phyloP scores from a whole-genome alignment of 2,329 filamentous ascomycete species.

The Penicillium psychrosexuale region DNA sequence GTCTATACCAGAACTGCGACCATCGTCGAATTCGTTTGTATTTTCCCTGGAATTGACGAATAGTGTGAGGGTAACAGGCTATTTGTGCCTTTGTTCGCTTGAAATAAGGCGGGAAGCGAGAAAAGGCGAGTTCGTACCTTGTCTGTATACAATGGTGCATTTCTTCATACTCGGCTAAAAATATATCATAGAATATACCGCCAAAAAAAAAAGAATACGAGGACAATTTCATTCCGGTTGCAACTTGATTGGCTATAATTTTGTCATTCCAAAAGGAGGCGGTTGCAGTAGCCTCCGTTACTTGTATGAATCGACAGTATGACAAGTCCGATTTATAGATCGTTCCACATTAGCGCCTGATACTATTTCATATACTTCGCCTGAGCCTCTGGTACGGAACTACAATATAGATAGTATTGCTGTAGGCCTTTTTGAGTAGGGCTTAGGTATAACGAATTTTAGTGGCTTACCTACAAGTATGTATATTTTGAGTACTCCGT shows the following conservation, averaged over 20 bases:
- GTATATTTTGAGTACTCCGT: background rate
- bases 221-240: background rate
- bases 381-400: background rate
- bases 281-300: background rate
- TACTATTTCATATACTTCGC: background rate
- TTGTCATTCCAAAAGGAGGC: background rate
- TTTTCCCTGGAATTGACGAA: background rate
- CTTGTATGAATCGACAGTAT: background rate
- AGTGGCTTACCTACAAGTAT: too few species aligned
- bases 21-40: background rate
- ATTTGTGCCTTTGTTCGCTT: background rate
- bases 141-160: background rate
- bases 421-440: too few species aligned
- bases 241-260: background rate
- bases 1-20: constrained; percentile 5
- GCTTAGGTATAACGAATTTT: too few species aligned
- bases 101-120: too few species aligned
- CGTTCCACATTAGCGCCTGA: background rate
- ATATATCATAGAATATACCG: background rate
- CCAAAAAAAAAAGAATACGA: background rate
- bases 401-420: background rate
- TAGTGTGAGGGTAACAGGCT: background rate
- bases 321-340: background rate
- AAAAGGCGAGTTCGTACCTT: background rate
- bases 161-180: constrained; percentile 2